These are phyloP conservation scores for Gossypium schwendimanii DNA, from an alignment of 441 rosid species.

Conservation along the genomic window DNA sequence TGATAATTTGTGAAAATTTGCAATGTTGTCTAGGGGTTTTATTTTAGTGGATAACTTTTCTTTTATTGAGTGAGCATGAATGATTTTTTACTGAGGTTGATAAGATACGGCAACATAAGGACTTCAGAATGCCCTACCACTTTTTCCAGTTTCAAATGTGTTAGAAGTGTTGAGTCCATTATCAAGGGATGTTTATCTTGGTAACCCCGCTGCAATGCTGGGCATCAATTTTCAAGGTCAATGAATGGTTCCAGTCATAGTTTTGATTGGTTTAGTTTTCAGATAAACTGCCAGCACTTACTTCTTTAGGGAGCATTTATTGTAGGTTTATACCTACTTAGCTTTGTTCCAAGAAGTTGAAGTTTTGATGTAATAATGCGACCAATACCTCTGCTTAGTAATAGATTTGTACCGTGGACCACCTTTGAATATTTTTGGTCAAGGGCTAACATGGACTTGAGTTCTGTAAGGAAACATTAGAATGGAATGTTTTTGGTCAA, in stretches of 20 bases:
- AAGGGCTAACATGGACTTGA: neutral
- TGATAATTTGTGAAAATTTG: neutral
- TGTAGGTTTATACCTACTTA: neutral
- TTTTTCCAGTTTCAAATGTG: neutral
- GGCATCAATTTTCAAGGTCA: neutral
- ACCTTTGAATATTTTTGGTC: neutral
- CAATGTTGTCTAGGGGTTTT: neutral
- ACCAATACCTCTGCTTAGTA: neutral
- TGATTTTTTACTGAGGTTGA: neutral
- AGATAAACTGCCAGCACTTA: neutral
- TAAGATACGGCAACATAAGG: neutral
- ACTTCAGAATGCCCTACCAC: neutral
- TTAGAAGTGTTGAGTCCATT: neutral
- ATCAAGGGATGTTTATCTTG: neutral
- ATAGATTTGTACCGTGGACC: neutral
- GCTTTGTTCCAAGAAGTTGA: neutral
- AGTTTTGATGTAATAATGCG: neutral
- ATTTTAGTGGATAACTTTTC: neutral
- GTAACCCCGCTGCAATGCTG: slow-evolving; percentile 2
- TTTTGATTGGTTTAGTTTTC: slow-evolving; percentile 2
- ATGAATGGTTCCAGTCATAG: neutral
- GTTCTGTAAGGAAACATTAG: neutral
- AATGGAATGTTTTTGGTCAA: neutral
- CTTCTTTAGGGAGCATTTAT: neutral
- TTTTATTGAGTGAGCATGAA: neutral